Evolutionary conservation across 352 stramenopile genomes (phyloP), one percentile per base, ranked within the genome.

Genomic region (Phytophthora quininea): DNA sequence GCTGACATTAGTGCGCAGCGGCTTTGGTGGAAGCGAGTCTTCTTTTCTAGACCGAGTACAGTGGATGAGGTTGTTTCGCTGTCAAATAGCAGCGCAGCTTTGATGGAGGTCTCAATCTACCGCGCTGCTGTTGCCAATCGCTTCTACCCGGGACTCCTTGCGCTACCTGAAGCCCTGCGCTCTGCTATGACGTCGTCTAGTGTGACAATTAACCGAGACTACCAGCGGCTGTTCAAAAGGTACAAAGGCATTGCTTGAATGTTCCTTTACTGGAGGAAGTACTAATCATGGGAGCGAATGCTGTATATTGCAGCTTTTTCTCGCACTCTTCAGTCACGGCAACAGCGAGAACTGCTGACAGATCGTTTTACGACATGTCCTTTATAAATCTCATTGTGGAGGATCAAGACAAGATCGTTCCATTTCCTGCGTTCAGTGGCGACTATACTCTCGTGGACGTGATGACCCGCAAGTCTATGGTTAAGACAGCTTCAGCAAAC

Each of bases 11-110:
- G 73, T 50, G 27, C 37, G 33, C 74, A 68, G 29, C 64, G 32
- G 15, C 46, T 40, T 15, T 94, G 86, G 86, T 94, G 86, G 86
- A 84, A 82, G 30, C 65, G 73, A n/a, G 49, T 84, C 1, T 94
- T 79, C 60, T 88, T 91, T 48, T 72, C 70, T 5, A 76, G 72
- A 40, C 81, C 81, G 29, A 60, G 57, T 12, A 76, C 63, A 0
- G 12, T 51, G 27, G 49, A 77, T 1, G 72, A 87, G 67, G 73
- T 74, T 8, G n/a, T 58, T 27, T 50, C 58, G 38, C 53, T 81
- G 12, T 43, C 77, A 53, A 54, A 62, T 43, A 51, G 61, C 4
- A 56, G 79, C 15, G 43, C 50, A 15, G 49, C 33, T 29, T 55
- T 85, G 5, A 38, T 82, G 29, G 73, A 89, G 32, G 64, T 79